Percentiles rank a stretch among this genome's conserved stretches.
These are phyloP conservation scores for Codiaeum variegatum DNA, from an alignment of 441 rosid genomes.

Conservation along the genomic window DNA sequence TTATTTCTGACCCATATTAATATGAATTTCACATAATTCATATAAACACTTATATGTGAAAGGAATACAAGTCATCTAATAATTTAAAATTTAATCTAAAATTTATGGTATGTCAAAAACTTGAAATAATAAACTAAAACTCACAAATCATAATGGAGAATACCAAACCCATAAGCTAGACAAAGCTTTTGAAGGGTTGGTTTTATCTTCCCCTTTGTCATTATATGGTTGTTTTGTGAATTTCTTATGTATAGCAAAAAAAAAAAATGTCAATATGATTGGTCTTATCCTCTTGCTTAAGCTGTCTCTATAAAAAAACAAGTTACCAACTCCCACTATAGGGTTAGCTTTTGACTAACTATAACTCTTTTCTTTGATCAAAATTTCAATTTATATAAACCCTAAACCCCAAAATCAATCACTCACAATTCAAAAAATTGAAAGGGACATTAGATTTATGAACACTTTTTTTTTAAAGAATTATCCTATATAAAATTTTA, in stretches of 20 bases:
- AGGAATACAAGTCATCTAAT: no score
- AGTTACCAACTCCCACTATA: slow-evolving; percentile 32
- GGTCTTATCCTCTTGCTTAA: slow-evolving; percentile 7
- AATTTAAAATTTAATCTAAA: no score
- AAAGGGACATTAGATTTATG: slow-evolving; percentile 5
- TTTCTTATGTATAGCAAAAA: not conserved
- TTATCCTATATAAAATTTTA: not conserved
- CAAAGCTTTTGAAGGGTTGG: slow-evolving; percentile 4
- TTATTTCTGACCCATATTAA: no score
- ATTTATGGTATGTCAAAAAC: not conserved
- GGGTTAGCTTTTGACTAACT: slow-evolving; percentile 25
- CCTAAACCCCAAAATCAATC: slow-evolving; percentile 13
- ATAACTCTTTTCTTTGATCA: slow-evolving; percentile 2
- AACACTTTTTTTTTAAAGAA: not conserved
- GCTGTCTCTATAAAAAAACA: slow-evolving; percentile 3
- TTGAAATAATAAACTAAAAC: not conserved
- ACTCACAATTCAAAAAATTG: not conserved
- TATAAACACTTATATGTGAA: no score
- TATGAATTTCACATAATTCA: no score
- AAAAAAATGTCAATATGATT: slow-evolving; percentile 14
- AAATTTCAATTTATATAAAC: slow-evolving; percentile 6
- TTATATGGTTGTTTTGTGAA: not conserved
- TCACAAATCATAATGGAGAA: not conserved
- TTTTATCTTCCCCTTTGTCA: not conserved
- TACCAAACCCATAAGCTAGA: not conserved